Evolutionary conservation across 2,329 filamentous ascomycete species (phyloP).

Genomic region (Tolypocladium nubicola): DNA sequence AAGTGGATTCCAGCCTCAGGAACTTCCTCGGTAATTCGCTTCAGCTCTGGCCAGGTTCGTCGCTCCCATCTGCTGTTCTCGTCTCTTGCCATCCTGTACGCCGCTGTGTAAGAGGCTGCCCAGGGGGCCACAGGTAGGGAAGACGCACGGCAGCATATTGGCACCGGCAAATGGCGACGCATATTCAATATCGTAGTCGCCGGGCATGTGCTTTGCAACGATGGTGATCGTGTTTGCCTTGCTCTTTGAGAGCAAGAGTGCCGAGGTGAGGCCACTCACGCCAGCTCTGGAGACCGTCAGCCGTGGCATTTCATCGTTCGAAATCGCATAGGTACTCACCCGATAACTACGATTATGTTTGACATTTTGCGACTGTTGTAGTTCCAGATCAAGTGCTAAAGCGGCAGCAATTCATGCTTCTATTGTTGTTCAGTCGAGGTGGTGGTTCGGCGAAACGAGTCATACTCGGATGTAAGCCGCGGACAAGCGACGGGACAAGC

Average conservation of each 20-base stretch:
- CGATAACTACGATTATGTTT: constrained; percentile 22
- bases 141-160: constrained; percentile 62
- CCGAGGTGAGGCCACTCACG: constrained; percentile 40
- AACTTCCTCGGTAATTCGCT: constrained; percentile 48
- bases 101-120: background rate
- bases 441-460: background rate
- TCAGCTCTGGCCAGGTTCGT: constrained; percentile 54
- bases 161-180: constrained; percentile 83
- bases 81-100: constrained; percentile 30
- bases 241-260: constrained; percentile 34
- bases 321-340: constrained; percentile 13
- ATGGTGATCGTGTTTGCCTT: constrained; percentile 49
- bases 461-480: background rate
- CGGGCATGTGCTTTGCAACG: constrained; percentile 82
- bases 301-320: background rate
- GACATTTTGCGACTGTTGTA: constrained; percentile 11
- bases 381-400: background rate
- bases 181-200: constrained; percentile 87
- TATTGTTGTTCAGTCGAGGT: background rate
- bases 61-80: constrained; percentile 46
- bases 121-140: too few relatives aligned
- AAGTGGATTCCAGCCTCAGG: constrained; percentile 76
- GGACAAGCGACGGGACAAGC: too few relatives aligned
- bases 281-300: constrained; percentile 25
- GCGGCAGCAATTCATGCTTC: background rate